Conservation (phyloP, 2,329 filamentous ascomycete genomes). For the Pestalotiopsis sp. region DNA sequence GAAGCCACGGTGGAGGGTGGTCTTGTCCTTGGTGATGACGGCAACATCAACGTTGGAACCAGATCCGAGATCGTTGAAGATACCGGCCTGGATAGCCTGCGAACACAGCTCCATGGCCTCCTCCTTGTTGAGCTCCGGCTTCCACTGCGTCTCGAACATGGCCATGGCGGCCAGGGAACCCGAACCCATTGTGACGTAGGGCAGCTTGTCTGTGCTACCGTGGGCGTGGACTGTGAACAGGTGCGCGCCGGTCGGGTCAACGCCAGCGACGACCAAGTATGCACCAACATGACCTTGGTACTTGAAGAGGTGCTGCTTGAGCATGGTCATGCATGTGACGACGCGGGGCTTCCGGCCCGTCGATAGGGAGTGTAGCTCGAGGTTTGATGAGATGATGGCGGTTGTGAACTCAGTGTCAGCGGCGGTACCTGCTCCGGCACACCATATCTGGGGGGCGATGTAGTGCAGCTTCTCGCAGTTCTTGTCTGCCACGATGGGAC, state of each 20-base stretch:
- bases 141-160: constrained; percentile 97
- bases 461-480: constrained; percentile 99
- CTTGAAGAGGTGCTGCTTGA: constrained; percentile 99
- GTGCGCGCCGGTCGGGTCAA: constrained; percentile 92
- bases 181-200: constrained; percentile 98
- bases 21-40: constrained; percentile 94
- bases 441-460: constrained; percentile 99
- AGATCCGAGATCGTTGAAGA: constrained; percentile 97
- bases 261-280: constrained; percentile 95
- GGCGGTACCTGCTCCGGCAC: constrained; percentile 94
- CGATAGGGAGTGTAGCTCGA: constrained; percentile 95
- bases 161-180: constrained; percentile 97
- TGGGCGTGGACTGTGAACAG: constrained; percentile 99
- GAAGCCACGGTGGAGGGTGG: constrained; percentile 88
- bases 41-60: constrained; percentile 98
- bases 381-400: constrained; percentile 95
- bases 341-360: constrained; percentile 96
- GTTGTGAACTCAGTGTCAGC: constrained; percentile 99
- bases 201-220: constrained; percentile 97
- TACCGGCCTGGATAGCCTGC: constrained; percentile 87
- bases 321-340: constrained; percentile 98
- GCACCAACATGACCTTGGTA: constrained; percentile 98
- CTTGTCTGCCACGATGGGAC: constrained; percentile 99
- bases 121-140: constrained; percentile 71
- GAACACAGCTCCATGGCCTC: constrained; percentile 72